phyloP scores from a whole-genome alignment of 192 early-diverging fungal genomes.

The Coemansia sp. region DNA sequence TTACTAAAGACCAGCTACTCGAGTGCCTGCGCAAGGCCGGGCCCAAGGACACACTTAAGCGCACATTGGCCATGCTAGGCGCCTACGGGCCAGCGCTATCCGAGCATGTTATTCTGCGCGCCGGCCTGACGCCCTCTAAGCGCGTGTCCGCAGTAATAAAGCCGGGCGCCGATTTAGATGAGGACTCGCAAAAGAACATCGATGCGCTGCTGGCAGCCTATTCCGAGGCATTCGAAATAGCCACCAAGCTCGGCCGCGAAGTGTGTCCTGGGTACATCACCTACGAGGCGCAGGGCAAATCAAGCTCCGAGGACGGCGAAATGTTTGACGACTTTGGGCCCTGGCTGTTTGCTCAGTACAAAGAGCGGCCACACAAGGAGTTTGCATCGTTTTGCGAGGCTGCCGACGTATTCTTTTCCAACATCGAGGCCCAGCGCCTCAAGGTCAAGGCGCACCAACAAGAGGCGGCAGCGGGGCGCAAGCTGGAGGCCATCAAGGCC shows the following conservation, averaged over 20 bases:
- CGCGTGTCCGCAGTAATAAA: conserved; percentile 62
- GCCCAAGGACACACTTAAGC: conserved; percentile 67
- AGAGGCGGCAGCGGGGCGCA: conserved; percentile 73
- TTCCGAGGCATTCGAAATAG: conserved; percentile 66
- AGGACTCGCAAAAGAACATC: conserved; percentile 60
- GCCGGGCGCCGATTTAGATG: conserved; percentile 17
- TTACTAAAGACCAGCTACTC: conserved; percentile 53
- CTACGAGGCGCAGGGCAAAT: background rate
- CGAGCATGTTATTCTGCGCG: conserved; percentile 73
- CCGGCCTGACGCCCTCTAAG: conserved; percentile 61
- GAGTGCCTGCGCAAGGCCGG: conserved; percentile 53
- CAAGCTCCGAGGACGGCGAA: background rate
- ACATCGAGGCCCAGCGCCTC: conserved; percentile 82
- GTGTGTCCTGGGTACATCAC: conserved; percentile 45
- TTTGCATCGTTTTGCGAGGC: conserved; percentile 76
- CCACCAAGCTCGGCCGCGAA: conserved; percentile 50
- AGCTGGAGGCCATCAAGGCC: conserved; percentile 75
- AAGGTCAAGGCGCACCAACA: conserved; percentile 64
- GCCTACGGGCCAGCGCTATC: conserved; percentile 83
- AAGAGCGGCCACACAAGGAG: conserved; percentile 50
- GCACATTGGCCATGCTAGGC: conserved; percentile 55
- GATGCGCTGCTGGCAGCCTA: conserved; percentile 62
- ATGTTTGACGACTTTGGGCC: conserved; percentile 68
- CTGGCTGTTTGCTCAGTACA: conserved; percentile 64
- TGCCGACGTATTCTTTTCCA: conserved; percentile 91